Conservation (phyloP, 768 basidiomycete species). For the Pleurotus platypus region DNA sequence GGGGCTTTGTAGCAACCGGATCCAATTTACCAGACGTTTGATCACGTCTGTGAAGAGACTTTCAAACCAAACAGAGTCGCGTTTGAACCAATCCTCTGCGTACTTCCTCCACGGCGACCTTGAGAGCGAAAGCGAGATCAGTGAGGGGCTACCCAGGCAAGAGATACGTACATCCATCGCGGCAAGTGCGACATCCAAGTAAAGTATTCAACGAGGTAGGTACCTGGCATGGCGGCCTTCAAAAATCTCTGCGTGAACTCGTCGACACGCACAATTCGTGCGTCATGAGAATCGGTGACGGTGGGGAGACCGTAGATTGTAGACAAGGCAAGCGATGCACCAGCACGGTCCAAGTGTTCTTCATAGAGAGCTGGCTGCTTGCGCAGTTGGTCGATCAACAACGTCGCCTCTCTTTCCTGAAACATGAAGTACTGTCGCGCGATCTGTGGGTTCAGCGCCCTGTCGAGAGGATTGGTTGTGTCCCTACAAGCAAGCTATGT, state of each 20-base stretch:
- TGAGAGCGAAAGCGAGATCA: background rate
- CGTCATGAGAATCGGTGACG: conserved; percentile 6
- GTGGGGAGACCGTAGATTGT: conserved; percentile 11
- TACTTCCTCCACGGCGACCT: conserved; percentile 19
- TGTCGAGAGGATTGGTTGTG: background rate
- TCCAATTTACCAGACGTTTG: conserved; percentile 7
- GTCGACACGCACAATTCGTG: conserved; percentile 18
- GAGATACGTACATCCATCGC: conserved; percentile 18
- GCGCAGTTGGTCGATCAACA: background rate
- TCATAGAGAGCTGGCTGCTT: conserved; percentile 6
- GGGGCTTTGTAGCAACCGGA: background rate
- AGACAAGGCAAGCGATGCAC: conserved; percentile 8
- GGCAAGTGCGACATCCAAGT: conserved; percentile 27
- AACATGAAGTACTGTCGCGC: background rate
- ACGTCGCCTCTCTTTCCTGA: background rate
- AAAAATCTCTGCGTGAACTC: conserved; percentile 21
- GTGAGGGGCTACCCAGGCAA: background rate
- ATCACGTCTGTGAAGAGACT: conserved; percentile 14
- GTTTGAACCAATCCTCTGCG: conserved; percentile 15
- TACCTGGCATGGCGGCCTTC: conserved; percentile 25
- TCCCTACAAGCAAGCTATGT: background rate
- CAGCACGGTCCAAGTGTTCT: conserved; percentile 17
- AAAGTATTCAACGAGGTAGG: conserved; percentile 29
- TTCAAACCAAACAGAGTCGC: conserved; percentile 20
- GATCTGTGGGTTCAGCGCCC: background rate